Percentiles rank a stretch among this genome's conserved stretches.
These are phyloP conservation scores for Asclepias syriaca DNA, from an alignment of 257 asterid species.

Conservation along the genomic window DNA sequence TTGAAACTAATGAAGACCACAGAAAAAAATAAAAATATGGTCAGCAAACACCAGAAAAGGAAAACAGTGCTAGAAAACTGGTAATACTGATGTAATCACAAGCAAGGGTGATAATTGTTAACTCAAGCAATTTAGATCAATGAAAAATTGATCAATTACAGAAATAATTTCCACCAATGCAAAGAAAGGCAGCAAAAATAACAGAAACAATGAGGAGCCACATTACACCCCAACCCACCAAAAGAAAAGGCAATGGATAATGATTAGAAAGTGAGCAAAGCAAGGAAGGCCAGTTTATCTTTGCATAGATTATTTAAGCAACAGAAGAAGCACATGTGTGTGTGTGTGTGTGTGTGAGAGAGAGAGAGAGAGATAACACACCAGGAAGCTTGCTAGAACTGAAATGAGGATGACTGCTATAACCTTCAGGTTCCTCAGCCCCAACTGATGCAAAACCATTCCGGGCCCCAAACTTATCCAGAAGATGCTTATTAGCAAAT, in stretches of 20 bases:
- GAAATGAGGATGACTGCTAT: conserved; percentile 39
- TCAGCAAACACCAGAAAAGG: conserved; percentile 11
- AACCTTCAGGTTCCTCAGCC: conserved; percentile 46
- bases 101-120: neutral
- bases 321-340: neutral
- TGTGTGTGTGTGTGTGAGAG: neutral
- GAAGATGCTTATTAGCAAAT: conserved; percentile 37
- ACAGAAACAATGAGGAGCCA: no score
- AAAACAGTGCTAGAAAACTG: neutral
- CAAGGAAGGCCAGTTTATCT: neutral
- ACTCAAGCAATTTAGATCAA: neutral
- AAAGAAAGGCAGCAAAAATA: no score
- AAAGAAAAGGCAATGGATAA: neutral
- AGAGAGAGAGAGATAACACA: conserved; percentile 25
- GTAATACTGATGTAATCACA: neutral
- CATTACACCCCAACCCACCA: neutral
- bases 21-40: neutral
- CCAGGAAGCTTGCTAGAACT: conserved; percentile 59
- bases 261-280: neutral
- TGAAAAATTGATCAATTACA: neutral
- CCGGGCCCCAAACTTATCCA: conserved; percentile 38
- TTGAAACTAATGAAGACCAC: conserved; percentile 49
- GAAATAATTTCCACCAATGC: neutral
- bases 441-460: conserved; percentile 47
- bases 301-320: neutral